Percentiles rank a stretch among this genome's conserved stretches.
Evolutionary conservation across 1,284 basidiomycete genomes (phyloP).

Genomic region (Hemileia vastatrix): DNA sequence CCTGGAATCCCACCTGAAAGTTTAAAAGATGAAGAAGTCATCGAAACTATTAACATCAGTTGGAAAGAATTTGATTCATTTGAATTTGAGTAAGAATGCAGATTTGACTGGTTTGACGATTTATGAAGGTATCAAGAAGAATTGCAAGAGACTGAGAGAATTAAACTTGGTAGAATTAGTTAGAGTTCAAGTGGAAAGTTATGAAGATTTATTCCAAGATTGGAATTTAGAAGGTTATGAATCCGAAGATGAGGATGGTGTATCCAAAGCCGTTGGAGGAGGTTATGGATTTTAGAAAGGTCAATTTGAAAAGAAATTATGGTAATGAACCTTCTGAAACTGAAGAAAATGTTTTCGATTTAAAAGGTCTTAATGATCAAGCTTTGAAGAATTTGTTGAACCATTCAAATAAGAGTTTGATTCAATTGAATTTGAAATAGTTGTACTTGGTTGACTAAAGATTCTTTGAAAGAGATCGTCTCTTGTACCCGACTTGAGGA

Average conservation of each 20-base stretch:
- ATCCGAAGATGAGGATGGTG: too few relatives aligned
- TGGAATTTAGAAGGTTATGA: too few relatives aligned
- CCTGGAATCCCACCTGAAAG: constrained; percentile 44
- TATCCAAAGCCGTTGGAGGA: too few relatives aligned
- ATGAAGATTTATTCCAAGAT: too few relatives aligned
- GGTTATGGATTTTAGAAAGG: too few relatives aligned
- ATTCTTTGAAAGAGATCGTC: not conserved
- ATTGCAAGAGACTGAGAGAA: too few relatives aligned
- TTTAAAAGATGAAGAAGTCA: constrained; percentile 55
- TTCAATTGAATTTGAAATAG: not conserved
- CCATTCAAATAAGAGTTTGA: not conserved
- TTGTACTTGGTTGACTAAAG: not conserved
- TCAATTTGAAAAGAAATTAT: too few relatives aligned
- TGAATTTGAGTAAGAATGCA: constrained; percentile 46
- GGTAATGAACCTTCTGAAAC: not conserved
- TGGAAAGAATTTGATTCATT: constrained; percentile 51
- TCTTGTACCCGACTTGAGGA: constrained; percentile 27
- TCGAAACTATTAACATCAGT: constrained; percentile 52
- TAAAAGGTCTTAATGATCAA: not conserved
- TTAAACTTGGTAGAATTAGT: too few relatives aligned
- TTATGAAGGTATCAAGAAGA: not conserved
- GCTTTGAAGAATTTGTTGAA: not conserved
- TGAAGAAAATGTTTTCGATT: not conserved
- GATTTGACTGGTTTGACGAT: not conserved
- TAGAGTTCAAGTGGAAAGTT: too few relatives aligned